Evolutionary conservation across 2,329 filamentous ascomycete genomes (phyloP), one percentile per base, ranked within the genome.

Genomic region (Botrytis cinerea): DNA sequence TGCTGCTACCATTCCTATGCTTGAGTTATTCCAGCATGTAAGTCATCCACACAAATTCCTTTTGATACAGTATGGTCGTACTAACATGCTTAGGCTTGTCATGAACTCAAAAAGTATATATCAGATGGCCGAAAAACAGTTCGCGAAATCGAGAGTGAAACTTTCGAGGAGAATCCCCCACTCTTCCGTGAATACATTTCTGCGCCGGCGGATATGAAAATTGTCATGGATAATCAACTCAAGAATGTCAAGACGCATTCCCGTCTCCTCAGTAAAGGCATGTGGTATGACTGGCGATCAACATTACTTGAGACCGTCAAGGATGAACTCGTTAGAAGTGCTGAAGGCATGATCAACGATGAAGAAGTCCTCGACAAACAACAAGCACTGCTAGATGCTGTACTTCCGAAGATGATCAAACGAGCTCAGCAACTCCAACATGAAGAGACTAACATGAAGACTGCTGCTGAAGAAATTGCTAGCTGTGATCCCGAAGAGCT

Each of bases 241-340:
- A 96, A 97, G 82, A 98, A 98, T 80, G 92, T 97, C 82, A 98
- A 98, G 85, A 95, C 94, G 0, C 93, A 97, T 81, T 94, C 95
- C 25, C 89, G 96, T 40, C 87, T 98, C 22, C 86, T 95, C 70
- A 98, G 95, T 84, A 98, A 98, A 81, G 94, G 93, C 73, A 95
- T 96, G 85, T 99, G 96, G 96, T 99, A 99, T 81, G 92, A 95
- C 80, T 99, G 96, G 96, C 91, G 96, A 59, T 95, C 93, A 87
- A 95, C 96, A 79, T 87, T 98, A 38, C 90, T 93, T 45, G 87
- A 94, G 84, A 91, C 76, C 92, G 93, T 99, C 54, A 94, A 92
- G 80, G 91, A 94, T 78, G 95, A 93, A 5, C 87, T 98, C 4
- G 82, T 92, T 72, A 90, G 88, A 75, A 96, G 95, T 73, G 86